Percentiles rank a stretch among this genome's conserved stretches.
These are phyloP conservation scores for Stemphylium beticola DNA, from an alignment of 2,329 filamentous ascomycete species.

Conservation along the genomic window DNA sequence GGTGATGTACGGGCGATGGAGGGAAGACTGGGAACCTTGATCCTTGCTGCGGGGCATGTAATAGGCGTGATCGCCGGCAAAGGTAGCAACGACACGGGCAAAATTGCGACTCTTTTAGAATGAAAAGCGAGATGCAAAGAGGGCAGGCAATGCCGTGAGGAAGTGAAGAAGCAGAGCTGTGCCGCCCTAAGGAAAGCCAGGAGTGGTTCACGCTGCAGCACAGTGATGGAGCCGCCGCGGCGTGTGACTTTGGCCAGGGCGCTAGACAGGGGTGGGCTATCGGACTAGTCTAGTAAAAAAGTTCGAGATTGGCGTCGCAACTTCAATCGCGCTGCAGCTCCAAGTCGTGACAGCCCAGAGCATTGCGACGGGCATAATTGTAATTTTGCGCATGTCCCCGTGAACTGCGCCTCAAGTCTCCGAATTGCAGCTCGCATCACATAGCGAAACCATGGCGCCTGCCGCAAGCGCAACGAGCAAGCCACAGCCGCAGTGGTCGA, in stretches of 20 bases:
- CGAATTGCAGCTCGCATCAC: not conserved
- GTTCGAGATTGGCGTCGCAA: constrained; percentile 15
- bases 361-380: not conserved
- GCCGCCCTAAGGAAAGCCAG: constrained; percentile 38
- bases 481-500: constrained; percentile 68
- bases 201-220: constrained; percentile 27
- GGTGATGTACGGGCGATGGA: constrained; percentile 39
- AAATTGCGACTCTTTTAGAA: constrained; percentile 27
- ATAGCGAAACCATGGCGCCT: constrained; percentile 35
- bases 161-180: constrained; percentile 31
- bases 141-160: constrained; percentile 18
- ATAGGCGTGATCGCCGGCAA: constrained; percentile 38
- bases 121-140: constrained; percentile 29
- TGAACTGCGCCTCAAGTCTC: constrained; percentile 10
- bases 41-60: constrained; percentile 47
- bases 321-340: constrained; percentile 9
- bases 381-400: not conserved
- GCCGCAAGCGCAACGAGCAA: constrained; percentile 58
- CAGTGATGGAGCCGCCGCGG: constrained; percentile 28
- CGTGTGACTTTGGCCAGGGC: constrained; percentile 22
- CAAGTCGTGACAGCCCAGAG: constrained; percentile 1
- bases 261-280: constrained; percentile 23
- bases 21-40: constrained; percentile 41
- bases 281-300: constrained; percentile 19
- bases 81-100: constrained; percentile 29